phyloP scores from a whole-genome alignment of 768 basidiomycete species.

The Lentinula edodes region DNA sequence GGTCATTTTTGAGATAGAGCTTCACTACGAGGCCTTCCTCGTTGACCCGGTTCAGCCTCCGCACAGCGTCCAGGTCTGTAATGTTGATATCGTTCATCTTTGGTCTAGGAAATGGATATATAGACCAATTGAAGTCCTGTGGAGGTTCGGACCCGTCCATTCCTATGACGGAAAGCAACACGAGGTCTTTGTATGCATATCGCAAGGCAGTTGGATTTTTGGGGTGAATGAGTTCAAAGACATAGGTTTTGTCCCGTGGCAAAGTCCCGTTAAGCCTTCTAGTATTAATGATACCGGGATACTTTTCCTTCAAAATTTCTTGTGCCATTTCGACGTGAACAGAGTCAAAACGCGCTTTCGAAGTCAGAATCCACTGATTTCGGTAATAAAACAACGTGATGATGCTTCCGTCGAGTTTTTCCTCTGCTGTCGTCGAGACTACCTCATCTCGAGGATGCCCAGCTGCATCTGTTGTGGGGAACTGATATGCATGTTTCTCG shows the following conservation, averaged over 20 bases:
- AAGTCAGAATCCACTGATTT: conserved; percentile 6
- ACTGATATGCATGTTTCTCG: conserved; percentile 7
- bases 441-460: not conserved
- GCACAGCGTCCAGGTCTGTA: conserved; percentile 1
- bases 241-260: conserved; percentile 9
- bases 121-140: conserved; percentile 9
- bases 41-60: conserved; percentile 4
- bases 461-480: not conserved
- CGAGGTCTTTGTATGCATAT: conserved; percentile 5
- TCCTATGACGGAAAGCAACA: conserved; percentile 6
- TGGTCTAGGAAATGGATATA: conserved; percentile 10
- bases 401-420: conserved; percentile 13
- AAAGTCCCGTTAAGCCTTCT: not conserved
- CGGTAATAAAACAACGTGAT: conserved; percentile 10
- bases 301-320: conserved; percentile 7
- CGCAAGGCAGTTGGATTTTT: not conserved
- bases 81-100: not conserved
- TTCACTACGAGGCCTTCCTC: conserved; percentile 13
- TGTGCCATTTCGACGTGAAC: conserved; percentile 5
- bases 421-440: conserved; percentile 5
- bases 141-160: conserved; percentile 11
- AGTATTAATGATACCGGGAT: not conserved
- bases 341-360: conserved; percentile 8
- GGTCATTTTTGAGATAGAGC: not conserved
- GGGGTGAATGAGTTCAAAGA: conserved; percentile 11